Evolutionary conservation across 768 basidiomycete genomes (phyloP).

Genomic region (Gymnopilus dilepis): DNA sequence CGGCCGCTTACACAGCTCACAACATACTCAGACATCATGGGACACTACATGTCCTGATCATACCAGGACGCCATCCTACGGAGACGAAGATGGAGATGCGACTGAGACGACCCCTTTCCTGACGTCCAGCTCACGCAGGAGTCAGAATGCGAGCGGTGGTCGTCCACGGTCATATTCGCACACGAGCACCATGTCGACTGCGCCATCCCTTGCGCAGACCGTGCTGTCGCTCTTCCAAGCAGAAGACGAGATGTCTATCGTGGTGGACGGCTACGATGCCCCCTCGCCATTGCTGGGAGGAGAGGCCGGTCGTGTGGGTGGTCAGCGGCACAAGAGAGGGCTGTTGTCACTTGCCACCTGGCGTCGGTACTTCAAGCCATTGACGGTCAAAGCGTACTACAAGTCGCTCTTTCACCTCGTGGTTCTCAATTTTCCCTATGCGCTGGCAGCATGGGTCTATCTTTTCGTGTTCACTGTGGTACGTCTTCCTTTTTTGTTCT

Average conservation of each 20-base stretch:
- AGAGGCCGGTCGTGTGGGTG: constrained; percentile 10
- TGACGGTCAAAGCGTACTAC: constrained; percentile 63
- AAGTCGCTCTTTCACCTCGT: constrained; percentile 69
- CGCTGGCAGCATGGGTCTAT: constrained; percentile 78
- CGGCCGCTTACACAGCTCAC: constrained; percentile 25
- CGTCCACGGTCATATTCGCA: constrained; percentile 64
- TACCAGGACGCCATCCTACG: constrained; percentile 28
- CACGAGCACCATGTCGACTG: constrained; percentile 57
- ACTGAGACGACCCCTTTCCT: constrained; percentile 59
- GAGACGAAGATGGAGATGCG: constrained; percentile 38
- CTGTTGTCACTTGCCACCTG: constrained; percentile 44
- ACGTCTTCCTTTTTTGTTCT: constrained; percentile 32
- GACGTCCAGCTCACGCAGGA: constrained; percentile 20
- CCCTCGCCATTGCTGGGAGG: constrained; percentile 30
- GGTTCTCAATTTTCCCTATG: constrained; percentile 80
- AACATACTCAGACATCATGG: constrained; percentile 34
- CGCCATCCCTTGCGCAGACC: constrained; percentile 73
- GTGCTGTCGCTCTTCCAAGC: constrained; percentile 69
- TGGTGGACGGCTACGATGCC: constrained; percentile 36
- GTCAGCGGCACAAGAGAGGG: constrained; percentile 21
- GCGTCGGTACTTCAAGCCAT: constrained; percentile 69
- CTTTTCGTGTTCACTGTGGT: constrained; percentile 84
- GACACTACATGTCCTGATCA: constrained; percentile 44
- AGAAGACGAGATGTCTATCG: constrained; percentile 45
- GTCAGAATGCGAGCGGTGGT: constrained; percentile 28